Percentiles rank a stretch among this genome's conserved stretches.
phyloP scores from a whole-genome alignment of 1,139 yeast species.

The Candida smagusa region DNA sequence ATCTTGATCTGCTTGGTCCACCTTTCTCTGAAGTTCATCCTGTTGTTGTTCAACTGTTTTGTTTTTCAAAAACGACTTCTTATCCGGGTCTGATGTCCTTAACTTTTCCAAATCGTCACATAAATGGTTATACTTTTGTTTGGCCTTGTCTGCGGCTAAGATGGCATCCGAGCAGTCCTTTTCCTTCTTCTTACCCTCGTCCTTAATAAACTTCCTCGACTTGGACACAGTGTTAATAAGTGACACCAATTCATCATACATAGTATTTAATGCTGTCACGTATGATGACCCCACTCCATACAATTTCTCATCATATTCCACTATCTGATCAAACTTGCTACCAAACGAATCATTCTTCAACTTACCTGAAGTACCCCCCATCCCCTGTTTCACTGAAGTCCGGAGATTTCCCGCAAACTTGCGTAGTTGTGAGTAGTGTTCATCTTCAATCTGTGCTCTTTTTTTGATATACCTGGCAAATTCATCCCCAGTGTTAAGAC shows the following conservation, averaged over 20 bases:
- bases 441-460: slow-evolving; percentile 76
- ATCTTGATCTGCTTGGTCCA: slow-evolving; percentile 81
- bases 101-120: slow-evolving; percentile 87
- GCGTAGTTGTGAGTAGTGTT: slow-evolving; percentile 68
- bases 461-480: slow-evolving; percentile 74
- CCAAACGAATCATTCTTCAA: slow-evolving; percentile 70
- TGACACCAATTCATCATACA: slow-evolving; percentile 83
- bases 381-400: slow-evolving; percentile 43
- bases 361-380: slow-evolving; percentile 17
- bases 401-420: slow-evolving; percentile 60
- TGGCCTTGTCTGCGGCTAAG: slow-evolving; percentile 82
- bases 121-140: slow-evolving; percentile 69
- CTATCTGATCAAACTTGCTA: slow-evolving; percentile 60
- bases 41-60: slow-evolving; percentile 87
- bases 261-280: slow-evolving; percentile 73
- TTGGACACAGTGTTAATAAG: slow-evolving; percentile 67
- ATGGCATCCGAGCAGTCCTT: slow-evolving; percentile 83
- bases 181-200: slow-evolving; percentile 76
- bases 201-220: slow-evolving; percentile 73
- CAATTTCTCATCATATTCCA: slow-evolving; percentile 75
- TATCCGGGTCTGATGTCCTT: slow-evolving; percentile 77
- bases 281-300: slow-evolving; percentile 72
- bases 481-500: slow-evolving; percentile 80
- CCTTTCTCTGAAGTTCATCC: slow-evolving; percentile 79
- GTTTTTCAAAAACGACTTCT: slow-evolving; percentile 74